Evolutionary conservation across 2,329 filamentous ascomycete species (phyloP), one percentile per base, ranked within the genome.

Genomic region (Thelonectria discophora): DNA sequence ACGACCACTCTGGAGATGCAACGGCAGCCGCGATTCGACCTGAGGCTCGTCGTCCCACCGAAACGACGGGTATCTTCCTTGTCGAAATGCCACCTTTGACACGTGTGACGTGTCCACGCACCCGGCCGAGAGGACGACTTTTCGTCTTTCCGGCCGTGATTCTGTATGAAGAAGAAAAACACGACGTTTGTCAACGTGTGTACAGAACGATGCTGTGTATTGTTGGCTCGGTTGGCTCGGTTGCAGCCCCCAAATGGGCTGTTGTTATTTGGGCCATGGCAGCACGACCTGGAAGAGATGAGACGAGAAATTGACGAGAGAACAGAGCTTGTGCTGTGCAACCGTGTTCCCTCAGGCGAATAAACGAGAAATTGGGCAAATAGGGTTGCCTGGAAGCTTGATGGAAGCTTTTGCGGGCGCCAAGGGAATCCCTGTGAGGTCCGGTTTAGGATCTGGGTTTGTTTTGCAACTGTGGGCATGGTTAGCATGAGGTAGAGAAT

Each of bases 111-210:
- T 24, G 21, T 10, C 27, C 68, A 55, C 54, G 51, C 17, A 18
- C 24, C 20, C 24, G 48, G 27, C 39, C 47, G 46, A 52, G 42
- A 43, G 43, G 39, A 20, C 27, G 10, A 15, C 34, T 34, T 34
- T n/a, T 34, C 27, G 27, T 62, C 37, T 62, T 49, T 15, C 30
- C n/a, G 27, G 51, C 32, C 12, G 37, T 17, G 13, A 21, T 30
- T 9, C 37, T 13, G 3, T n/a, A 30, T 15, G 24, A 39, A 58
- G 40, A 15, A 18, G 50, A 49, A 37, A 37, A 37, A 69, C 65
- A 69, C 66, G 66, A 69, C 64, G 37, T 54, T 53, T 61, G 61
- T 46, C 34, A 34, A 43, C 47, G 37, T 63, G 37, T 63, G 66
- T 64, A 30, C 27, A 9, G 27, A 30, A 63, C n/a, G 59, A 30